Percentiles rank a stretch among this genome's conserved stretches.
These are phyloP conservation scores for Pyrrhoderma lamaoense DNA, from an alignment of 1,284 basidiomycete species.

Conservation along the genomic window DNA sequence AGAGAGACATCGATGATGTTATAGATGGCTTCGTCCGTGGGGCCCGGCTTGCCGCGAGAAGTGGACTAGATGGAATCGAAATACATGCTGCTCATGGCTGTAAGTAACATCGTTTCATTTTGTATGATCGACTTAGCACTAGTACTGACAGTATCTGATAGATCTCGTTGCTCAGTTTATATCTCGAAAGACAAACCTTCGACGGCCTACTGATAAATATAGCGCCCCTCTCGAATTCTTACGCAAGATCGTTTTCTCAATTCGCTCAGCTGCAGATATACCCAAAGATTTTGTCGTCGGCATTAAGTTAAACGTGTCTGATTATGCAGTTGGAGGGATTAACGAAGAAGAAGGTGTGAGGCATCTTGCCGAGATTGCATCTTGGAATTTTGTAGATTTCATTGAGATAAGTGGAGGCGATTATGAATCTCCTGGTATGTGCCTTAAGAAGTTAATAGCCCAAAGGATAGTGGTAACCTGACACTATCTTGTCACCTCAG, in stretches of 20 bases:
- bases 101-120: constrained; percentile 33
- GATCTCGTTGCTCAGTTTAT: constrained; percentile 84
- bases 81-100: constrained; percentile 88
- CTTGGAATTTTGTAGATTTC: constrained; percentile 61
- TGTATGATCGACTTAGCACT: no score
- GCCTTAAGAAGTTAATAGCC: constrained; percentile 4
- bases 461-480: not conserved
- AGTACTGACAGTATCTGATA: constrained; percentile 26
- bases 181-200: constrained; percentile 70
- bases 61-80: constrained; percentile 88
- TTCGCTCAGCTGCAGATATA: constrained; percentile 43
- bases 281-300: constrained; percentile 66
- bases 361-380: constrained; percentile 58
- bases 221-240: constrained; percentile 55
- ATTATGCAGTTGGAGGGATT: constrained; percentile 57
- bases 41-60: constrained; percentile 55
- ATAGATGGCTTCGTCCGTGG: constrained; percentile 65
- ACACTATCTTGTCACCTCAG: constrained; percentile 24
- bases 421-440: constrained; percentile 71
- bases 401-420: constrained; percentile 85
- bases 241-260: constrained; percentile 52
- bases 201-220: constrained; percentile 51
- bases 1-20: constrained; percentile 53
- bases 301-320: constrained; percentile 84
- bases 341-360: constrained; percentile 38